Evolutionary conservation across 768 basidiomycete genomes (phyloP).

Genomic region (Clavulina sp.): DNA sequence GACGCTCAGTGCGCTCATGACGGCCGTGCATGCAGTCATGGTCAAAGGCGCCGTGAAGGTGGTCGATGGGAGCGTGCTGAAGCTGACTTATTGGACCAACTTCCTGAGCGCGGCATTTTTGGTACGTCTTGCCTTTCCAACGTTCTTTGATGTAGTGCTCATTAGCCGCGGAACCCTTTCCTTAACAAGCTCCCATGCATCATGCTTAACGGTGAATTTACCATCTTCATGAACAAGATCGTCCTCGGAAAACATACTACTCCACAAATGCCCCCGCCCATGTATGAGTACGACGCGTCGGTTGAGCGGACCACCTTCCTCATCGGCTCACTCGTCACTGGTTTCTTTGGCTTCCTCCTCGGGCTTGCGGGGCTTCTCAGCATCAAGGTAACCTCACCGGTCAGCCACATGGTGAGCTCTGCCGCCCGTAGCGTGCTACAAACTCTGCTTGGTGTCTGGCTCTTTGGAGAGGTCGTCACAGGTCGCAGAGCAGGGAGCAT

Average conservation of each 20-base stretch:
- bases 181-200: constrained; percentile 31
- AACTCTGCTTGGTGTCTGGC: constrained; percentile 58
- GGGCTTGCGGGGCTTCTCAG: constrained; percentile 63
- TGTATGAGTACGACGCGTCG: constrained; percentile 32
- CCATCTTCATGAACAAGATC: constrained; percentile 25
- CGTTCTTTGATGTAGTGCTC: too few species aligned
- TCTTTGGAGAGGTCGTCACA: constrained; percentile 57
- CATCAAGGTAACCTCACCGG: constrained; percentile 51
- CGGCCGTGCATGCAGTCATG: constrained; percentile 56
- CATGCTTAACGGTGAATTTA: constrained; percentile 36
- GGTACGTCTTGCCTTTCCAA: too few species aligned
- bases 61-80: constrained; percentile 52
- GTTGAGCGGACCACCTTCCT: constrained; percentile 29
- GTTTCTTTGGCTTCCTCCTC: constrained; percentile 65
- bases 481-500: constrained; percentile 52
- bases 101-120: constrained; percentile 46
- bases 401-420: constrained; percentile 73
- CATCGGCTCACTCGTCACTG: constrained; percentile 51
- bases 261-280: too few species aligned
- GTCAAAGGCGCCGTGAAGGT: constrained; percentile 53
- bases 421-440: constrained; percentile 72
- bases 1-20: constrained; percentile 52
- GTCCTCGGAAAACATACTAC: too few species aligned
- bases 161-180: too few species aligned
- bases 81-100: constrained; percentile 69